phyloP scores from a whole-genome alignment of 179 eudicot species.

The Spergularia azorica region DNA sequence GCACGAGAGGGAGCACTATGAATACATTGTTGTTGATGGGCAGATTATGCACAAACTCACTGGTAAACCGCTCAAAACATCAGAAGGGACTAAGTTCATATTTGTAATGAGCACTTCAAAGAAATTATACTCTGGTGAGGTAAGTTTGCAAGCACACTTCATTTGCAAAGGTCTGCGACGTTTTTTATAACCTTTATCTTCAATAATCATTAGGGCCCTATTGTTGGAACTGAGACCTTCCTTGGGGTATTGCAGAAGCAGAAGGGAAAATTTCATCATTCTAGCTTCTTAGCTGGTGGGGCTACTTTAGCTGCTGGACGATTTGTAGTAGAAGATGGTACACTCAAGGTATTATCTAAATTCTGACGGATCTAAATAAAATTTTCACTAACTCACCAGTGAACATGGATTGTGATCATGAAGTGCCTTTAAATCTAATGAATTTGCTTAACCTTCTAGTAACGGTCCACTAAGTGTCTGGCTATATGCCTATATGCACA shows the following conservation, averaged over 20 bases:
- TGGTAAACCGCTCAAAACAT: slow-evolving; percentile 46
- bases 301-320: slow-evolving; percentile 95
- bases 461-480: background rate
- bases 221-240: slow-evolving; percentile 22
- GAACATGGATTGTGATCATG: background rate
- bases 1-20: slow-evolving; percentile 85
- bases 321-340: slow-evolving; percentile 65
- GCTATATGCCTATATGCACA: background rate
- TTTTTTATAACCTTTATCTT: background rate
- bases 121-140: slow-evolving; percentile 81
- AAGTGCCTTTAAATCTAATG: background rate
- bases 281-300: slow-evolving; percentile 97
- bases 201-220: background rate
- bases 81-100: slow-evolving; percentile 68
- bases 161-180: background rate
- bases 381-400: background rate
- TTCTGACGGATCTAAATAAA: background rate
- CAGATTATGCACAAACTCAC: slow-evolving; percentile 57
- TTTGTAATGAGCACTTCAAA: slow-evolving; percentile 93
- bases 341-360: slow-evolving; percentile 56
- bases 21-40: slow-evolving; percentile 66
- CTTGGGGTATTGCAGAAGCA: slow-evolving; percentile 58
- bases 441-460: background rate
- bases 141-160: slow-evolving; percentile 29
- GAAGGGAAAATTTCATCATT: slow-evolving; percentile 91